Base-by-base conservation (phyloP, 2,329 filamentous ascomycete species). In the Teratosphaeria nubilosa region DNA sequence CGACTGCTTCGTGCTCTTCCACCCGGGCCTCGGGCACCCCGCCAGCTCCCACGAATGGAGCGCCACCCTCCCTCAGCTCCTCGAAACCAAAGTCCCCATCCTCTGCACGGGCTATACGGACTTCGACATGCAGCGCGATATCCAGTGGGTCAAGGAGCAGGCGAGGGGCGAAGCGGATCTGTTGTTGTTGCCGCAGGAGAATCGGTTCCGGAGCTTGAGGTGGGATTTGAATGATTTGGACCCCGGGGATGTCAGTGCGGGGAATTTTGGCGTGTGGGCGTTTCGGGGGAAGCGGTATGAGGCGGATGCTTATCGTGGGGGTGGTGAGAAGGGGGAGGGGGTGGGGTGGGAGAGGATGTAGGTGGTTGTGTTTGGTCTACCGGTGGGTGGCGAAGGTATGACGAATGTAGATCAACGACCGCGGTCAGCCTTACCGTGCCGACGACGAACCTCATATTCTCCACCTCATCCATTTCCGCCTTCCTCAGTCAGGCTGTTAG, bases 161-260 rank as follows among this genome's bases (percentile, higher is more conserved):
- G 90, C 88, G 55, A 83, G 83, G 2, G 91, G 91, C 22, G 94
- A 99, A 74, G 92, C 96, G 70, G 94, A 99, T 70, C 79, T 99
- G 45, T 76, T 99, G 59, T 79, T 99, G 68, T 83, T 96, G 73
- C 94, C 95, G 0, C 91, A 91, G 41, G 91, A 97, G 80, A 99
- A 99, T 70, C 81, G 80, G 16, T 99, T 99, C 78, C 83, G 92
- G 68, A 99, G 94, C 76, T 75, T 96, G 71, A 81, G 92, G 68
- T 99, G 95, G 95, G 95, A 99, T 75, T 74, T 99, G 69, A 96
- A 99, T 69, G 95, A 99, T 70, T 77, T 94, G 63, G 94, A 96
- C 72, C 91, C 92, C 6, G 89, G 95, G 70, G 94, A 97, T 73
- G 80, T 97, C 62, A 96, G 87, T 66, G 95, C 90, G 69, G 92